These are phyloP conservation scores for Huntiella abstrusa DNA, from an alignment of 2,329 filamentous ascomycete genomes.

Conservation along the genomic window DNA sequence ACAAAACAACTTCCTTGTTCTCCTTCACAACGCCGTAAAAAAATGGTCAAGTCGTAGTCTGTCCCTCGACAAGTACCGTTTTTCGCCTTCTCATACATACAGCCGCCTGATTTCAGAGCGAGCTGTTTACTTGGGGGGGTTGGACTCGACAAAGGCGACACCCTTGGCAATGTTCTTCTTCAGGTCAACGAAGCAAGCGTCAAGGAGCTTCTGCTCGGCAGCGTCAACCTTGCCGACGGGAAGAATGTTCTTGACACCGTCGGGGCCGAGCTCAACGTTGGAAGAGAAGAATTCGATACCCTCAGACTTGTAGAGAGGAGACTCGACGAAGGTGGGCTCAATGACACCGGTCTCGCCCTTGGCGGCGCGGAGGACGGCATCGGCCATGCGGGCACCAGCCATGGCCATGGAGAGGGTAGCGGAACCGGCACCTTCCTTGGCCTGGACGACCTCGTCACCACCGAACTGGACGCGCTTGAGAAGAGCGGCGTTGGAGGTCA, in stretches of 20 bases:
- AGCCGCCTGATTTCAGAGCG: too few relatives aligned
- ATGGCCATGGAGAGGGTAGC: conserved; percentile 98
- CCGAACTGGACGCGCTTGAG: conserved; percentile 95
- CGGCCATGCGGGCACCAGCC: conserved; percentile 69
- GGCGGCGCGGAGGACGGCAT: conserved; percentile 79
- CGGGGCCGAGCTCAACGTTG: conserved; percentile 86
- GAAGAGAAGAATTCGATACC: conserved; percentile 94
- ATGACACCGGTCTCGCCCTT: conserved; percentile 88
- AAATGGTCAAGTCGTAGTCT: conserved; percentile 2
- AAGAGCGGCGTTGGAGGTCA: conserved; percentile 60
- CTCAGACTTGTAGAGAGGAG: conserved; percentile 95
- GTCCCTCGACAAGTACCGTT: conserved; percentile 3
- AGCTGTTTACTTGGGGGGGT: conserved; percentile 10
- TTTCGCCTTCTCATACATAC: too few relatives aligned
- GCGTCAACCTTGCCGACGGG: conserved; percentile 69
- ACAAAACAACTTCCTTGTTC: too few relatives aligned
- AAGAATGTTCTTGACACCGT: conserved; percentile 87
- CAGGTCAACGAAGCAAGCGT: conserved; percentile 66
- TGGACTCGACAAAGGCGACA: conserved; percentile 33
- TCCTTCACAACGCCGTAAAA: too few relatives aligned
- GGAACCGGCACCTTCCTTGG: conserved; percentile 93
- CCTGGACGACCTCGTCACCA: conserved; percentile 97
- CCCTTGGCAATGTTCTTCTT: conserved; percentile 96
- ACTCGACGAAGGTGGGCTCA: conserved; percentile 95
- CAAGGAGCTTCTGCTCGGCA: conserved; percentile 76